These are phyloP conservation scores for Neocucurbitaria cava DNA, from an alignment of 2,329 filamentous ascomycete genomes.

Conservation along the genomic window DNA sequence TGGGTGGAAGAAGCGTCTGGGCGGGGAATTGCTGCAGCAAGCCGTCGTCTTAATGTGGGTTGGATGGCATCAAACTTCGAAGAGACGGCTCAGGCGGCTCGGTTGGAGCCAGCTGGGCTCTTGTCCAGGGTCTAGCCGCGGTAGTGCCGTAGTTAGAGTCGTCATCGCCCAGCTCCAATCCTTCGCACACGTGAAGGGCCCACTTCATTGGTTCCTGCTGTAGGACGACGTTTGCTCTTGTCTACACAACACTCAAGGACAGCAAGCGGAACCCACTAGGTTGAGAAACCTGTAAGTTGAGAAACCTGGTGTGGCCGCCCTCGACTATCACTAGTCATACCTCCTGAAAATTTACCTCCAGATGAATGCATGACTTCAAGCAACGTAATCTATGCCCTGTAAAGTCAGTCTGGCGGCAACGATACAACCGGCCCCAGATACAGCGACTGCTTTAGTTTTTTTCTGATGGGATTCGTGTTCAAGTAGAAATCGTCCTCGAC, in stretches of 20 bases:
- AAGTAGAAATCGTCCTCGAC: background rate
- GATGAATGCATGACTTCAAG: background rate
- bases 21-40: slow-evolving; percentile 21
- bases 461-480: background rate
- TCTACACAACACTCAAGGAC: background rate
- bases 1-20: slow-evolving; percentile 6
- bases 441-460: background rate
- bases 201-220: background rate
- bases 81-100: slow-evolving; percentile 25
- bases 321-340: background rate
- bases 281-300: no score
- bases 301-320: no score
- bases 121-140: slow-evolving; percentile 9
- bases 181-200: slow-evolving; percentile 17
- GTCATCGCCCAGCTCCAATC: slow-evolving; percentile 18
- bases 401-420: no score
- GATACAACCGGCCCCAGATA: no score
- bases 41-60: slow-evolving; percentile 20
- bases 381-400: background rate
- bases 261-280: background rate
- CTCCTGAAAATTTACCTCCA: background rate
- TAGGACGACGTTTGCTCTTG: background rate
- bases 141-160: no score
- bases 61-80: slow-evolving; percentile 19
- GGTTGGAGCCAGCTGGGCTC: slow-evolving; percentile 11